Evolutionary conservation across 2,329 filamentous ascomycete species (phyloP), one percentile per base, ranked within the genome.

Genomic region (Bipolaris cookei): DNA sequence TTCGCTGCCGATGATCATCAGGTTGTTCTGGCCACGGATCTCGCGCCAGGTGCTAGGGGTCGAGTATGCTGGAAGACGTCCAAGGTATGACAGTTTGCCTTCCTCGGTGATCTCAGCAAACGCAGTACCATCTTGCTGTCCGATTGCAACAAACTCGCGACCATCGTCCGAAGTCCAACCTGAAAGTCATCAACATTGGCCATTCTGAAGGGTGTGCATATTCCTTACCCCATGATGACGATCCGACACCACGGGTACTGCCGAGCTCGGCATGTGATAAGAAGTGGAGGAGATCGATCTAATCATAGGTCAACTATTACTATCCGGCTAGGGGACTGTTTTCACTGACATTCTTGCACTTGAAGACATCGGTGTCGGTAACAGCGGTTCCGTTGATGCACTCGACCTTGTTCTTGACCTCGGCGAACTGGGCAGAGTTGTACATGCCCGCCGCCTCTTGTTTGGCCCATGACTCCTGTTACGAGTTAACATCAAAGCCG

Each of bases 261-360:
- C 84, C 84, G 1, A 87, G 78, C 25, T 80, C 79, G 3, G 79
- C 77, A 63, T 87, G 84, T 37, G 78, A 80, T 42, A 83, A 71
- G 72, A 87, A 86, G 63, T 84, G 81, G 65, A 84, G 82, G 2
- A 85, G 77, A 61, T 86, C 84, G 16, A 85, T 77, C 76, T 74
- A 18, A 14, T n/a, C 28, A 2, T 14, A 13, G 21, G 25, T 68
- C 10, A 69, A 57, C 23, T 20, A 20, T 30, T 21, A 11, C 2
- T 8, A 25, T 3, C 16, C 6, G 3, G 8, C 7, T 18, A 4
- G 1, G 6, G 32, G 14, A n/a, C 6, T 13, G 20, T 14, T 4
- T n/a, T 23, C 13, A 23, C 52, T 32, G n/a, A 50, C 51, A 16
- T 52, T 54, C 42, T 69, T 63, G 66, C 77, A 79, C 47, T 62